Base-by-base conservation (phyloP, 805 yeast genomes). In the Zygosaccharomyces lentus region DNA sequence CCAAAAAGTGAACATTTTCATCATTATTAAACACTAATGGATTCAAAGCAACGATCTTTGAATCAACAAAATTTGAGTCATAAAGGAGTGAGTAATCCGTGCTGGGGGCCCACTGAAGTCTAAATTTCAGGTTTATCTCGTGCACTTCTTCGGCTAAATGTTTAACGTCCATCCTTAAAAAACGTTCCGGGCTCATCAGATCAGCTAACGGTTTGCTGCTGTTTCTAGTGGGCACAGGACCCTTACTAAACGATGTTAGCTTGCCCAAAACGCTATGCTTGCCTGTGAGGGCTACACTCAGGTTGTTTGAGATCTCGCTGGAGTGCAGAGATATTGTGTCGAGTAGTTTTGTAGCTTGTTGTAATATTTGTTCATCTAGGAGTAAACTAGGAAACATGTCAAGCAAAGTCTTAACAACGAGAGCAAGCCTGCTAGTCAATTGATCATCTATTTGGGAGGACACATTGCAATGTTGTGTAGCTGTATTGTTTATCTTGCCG, bases 21-120 rank as follows among this genome's bases (percentile, higher is more conserved):
- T 69, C 66, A 21, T 84, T 76, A 56, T 84, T 83, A 69, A 87
- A 88, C 6, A 87, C 77, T 41, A 90, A 72, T 2, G 97, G 96
- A 56, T 88, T 87, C 48, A 77, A 56, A 45, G 50, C 79, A 57
- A 65, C 70, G 54, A 45, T 67, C 4, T 46, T 45, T 15, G 46
- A 41, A 39, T 60, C 55, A 5, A 65, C 56, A 43, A 62, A 65
- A 26, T 61, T 59, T 4, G 70, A 68, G 45, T 77, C 81, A 51
- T 84, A 80, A 31, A 89, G 70, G 46, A 90, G 70, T 0, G 96
- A 84, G 47, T 83, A 80, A 66, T 91, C 98, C 10, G 70, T 66
- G 50, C 82, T 75, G 3, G 96, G 89, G 46, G 86, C 82, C 97
- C 97, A 91, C 2, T 66, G 58, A 15, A 65, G 66, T 63, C 78